Conservation (phyloP, 2,329 filamentous ascomycete species). For the Tolypocladium sp. region DNA sequence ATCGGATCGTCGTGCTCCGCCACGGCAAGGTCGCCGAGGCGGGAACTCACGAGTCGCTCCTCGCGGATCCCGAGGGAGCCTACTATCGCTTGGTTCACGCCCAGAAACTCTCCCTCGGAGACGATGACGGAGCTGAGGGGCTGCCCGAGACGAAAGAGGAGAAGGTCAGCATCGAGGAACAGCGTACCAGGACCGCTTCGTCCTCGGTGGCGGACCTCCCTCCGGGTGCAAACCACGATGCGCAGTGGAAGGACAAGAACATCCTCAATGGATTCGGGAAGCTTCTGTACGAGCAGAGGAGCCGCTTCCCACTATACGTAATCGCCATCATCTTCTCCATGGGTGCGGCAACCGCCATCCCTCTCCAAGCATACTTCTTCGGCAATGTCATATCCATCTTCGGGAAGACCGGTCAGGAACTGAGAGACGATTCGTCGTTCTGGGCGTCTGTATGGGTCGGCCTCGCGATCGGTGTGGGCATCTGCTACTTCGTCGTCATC, state of each 20-base stretch:
- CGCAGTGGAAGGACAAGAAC: constrained; percentile 23
- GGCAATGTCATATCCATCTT: constrained; percentile 44
- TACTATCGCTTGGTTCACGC: constrained; percentile 61
- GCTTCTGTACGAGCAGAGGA: constrained; percentile 46
- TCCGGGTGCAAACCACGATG: constrained; percentile 22
- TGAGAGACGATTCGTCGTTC: constrained; percentile 39
- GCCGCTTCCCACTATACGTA: constrained; percentile 38
- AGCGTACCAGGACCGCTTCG: too few species aligned
- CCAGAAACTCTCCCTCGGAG: constrained; percentile 47
- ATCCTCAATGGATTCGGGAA: constrained; percentile 45
- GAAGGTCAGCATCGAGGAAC: constrained; percentile 20
- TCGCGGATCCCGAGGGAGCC: constrained; percentile 50
- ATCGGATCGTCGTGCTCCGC: constrained; percentile 68
- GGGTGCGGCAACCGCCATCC: constrained; percentile 32
- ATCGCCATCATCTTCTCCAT: constrained; percentile 40
- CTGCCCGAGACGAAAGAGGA: constrained; percentile 25
- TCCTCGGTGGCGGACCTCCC: too few species aligned
- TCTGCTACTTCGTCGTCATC: constrained; percentile 44
- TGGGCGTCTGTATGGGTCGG: constrained; percentile 59
- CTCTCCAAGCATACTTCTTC: constrained; percentile 46
- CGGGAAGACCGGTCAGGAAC: constrained; percentile 17
- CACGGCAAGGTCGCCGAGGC: constrained; percentile 63
- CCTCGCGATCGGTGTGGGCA: constrained; percentile 41
- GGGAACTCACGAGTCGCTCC: constrained; percentile 65
- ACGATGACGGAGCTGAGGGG: constrained; percentile 27